Evolutionary conservation across 129 eudicot species (phyloP).

Genomic region (Erigeron canadensis): DNA sequence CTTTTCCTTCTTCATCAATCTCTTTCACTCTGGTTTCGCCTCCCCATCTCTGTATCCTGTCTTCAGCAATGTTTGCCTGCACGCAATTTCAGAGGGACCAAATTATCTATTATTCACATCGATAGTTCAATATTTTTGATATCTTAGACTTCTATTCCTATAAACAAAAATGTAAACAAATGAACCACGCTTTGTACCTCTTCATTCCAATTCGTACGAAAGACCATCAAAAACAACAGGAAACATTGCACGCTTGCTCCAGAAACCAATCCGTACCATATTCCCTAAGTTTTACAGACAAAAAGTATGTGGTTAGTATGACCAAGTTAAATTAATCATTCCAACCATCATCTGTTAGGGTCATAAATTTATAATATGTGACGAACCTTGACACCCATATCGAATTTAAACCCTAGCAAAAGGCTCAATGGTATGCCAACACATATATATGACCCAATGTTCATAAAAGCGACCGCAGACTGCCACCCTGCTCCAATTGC

Average conservation of each 20-base stretch:
- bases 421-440: slow-evolving; percentile 60
- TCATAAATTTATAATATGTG: background rate
- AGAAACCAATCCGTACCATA: slow-evolving; percentile 57
- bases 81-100: slow-evolving; percentile 8
- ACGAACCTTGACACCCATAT: slow-evolving; percentile 35
- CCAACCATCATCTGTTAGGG: background rate
- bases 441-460: slow-evolving; percentile 49
- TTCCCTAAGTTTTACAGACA: slow-evolving; percentile 38
- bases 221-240: slow-evolving; percentile 39
- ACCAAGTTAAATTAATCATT: background rate
- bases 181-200: slow-evolving; percentile 45
- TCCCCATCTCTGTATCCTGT: slow-evolving; percentile 54
- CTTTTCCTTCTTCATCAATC: slow-evolving; percentile 15
- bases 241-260: slow-evolving; percentile 48
- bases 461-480: slow-evolving; percentile 56
- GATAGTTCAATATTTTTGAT: background rate
- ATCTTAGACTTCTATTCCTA: background rate
- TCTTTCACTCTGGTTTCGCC: slow-evolving; percentile 28
- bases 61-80: slow-evolving; percentile 52
- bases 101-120: background rate
- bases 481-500: slow-evolving; percentile 94
- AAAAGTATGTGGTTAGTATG: background rate
- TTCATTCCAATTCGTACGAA: slow-evolving; percentile 59
- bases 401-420: slow-evolving; percentile 42
- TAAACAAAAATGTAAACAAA: background rate